A percentile compares a stretch with the other conserved stretches of the same genome.
Evolutionary conservation across 495 filamentous ascomycete genomes (phyloP).

Genomic region (Penicillium robsamsonii): DNA sequence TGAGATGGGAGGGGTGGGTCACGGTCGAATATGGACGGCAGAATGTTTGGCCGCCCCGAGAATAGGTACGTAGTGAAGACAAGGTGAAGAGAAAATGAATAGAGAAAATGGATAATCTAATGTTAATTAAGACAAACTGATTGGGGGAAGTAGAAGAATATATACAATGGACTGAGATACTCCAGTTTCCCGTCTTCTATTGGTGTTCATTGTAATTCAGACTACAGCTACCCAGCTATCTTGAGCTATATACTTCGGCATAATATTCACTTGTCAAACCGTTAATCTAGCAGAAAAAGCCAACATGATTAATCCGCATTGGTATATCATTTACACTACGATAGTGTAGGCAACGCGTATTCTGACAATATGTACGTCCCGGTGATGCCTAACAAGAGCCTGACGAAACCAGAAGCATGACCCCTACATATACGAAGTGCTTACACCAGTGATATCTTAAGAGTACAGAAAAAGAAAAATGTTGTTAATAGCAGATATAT

Average conservation of each 20-base stretch:
- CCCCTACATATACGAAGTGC: not conserved
- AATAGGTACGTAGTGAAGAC: not conserved
- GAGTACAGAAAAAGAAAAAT: not conserved
- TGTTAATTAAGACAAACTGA: not conserved
- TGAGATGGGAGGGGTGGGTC: constrained; percentile 10
- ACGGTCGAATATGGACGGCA: constrained; percentile 15
- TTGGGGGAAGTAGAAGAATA: not conserved
- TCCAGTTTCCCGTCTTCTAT: not conserved
- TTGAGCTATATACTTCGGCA: not conserved
- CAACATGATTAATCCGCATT: not conserved
- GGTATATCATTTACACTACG: too few species aligned
- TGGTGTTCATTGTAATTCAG: not conserved
- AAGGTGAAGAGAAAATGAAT: not conserved
- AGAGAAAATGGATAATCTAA: not conserved
- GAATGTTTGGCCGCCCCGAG: constrained; percentile 28
- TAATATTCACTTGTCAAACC: not conserved
- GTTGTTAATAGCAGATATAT: constrained; percentile 9
- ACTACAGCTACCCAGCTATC: not conserved
- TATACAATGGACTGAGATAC: not conserved
- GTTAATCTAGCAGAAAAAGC: not conserved
- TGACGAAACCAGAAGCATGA: not conserved
- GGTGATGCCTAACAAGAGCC: constrained; percentile 1
- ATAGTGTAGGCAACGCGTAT: too few species aligned
- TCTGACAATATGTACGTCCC: not conserved
- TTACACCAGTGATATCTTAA: not conserved